Percentiles rank a stretch among this genome's conserved stretches.
Evolutionary conservation across 345 rosid genomes (phyloP).

Genomic region (Eucalyptus melliodora): DNA sequence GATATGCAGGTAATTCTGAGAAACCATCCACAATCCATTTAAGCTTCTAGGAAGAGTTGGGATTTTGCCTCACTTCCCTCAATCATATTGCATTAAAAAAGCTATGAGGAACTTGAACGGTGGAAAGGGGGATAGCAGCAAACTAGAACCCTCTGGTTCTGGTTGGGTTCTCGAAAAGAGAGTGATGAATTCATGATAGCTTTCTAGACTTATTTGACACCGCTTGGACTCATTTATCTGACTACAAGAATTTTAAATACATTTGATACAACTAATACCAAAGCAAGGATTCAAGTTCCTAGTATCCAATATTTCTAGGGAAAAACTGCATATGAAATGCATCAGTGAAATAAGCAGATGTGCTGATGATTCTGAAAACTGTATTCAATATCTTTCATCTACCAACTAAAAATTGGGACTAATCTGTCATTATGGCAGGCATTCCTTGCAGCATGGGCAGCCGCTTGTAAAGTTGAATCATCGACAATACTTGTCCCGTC

Average conservation of each 20-base stretch:
- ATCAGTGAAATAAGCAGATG: not conserved
- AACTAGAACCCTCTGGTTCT: not conserved
- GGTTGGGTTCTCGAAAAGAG: not conserved
- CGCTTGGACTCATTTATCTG: not conserved
- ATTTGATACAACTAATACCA: not conserved
- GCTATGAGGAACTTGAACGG: not conserved
- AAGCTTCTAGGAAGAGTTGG: not conserved
- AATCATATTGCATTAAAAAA: not conserved
- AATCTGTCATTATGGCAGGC: slow-evolving; percentile 25
- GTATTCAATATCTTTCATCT: not conserved
- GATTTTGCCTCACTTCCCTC: not conserved
- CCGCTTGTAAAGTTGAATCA: slow-evolving; percentile 48
- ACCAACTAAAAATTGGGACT: not conserved
- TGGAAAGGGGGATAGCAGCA: not conserved
- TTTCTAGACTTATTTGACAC: not conserved
- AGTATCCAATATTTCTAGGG: not conserved
- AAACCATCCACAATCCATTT: not conserved
- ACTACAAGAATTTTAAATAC: not conserved
- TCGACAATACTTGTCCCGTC: slow-evolving; percentile 58
- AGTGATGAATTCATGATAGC: not conserved
- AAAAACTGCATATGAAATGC: not conserved
- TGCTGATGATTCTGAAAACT: not conserved
- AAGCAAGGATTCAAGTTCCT: not conserved
- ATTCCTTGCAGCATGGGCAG: slow-evolving; percentile 55
- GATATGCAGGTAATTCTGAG: slow-evolving; percentile 52